Percentiles rank a stretch among this genome's conserved stretches.
Conservation (phyloP, 306 rosid species). For the Oxytropis ochrocephala region DNA sequence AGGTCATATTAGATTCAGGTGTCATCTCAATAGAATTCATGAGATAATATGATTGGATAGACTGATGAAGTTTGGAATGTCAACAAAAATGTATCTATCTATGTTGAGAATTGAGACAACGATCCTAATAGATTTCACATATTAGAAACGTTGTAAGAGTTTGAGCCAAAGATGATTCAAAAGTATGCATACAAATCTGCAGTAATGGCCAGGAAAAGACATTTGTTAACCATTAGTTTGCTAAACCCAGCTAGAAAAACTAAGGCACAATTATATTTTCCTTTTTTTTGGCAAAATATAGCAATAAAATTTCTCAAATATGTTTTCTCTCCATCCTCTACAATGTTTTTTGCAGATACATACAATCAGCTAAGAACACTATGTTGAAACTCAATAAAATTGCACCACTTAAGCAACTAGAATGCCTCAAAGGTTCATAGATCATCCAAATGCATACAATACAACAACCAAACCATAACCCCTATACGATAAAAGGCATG, state of each 20-base stretch:
- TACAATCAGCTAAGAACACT: background rate
- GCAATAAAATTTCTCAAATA: background rate
- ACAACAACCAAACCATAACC: background rate
- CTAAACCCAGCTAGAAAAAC: background rate
- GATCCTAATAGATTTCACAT: background rate
- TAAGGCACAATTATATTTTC: background rate
- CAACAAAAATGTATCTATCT: background rate
- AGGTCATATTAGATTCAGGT: background rate
- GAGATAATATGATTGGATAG: background rate
- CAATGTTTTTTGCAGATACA: conserved; percentile 4
- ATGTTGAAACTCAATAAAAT: conserved; percentile 2
- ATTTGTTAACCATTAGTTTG: background rate
- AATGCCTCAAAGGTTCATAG: background rate
- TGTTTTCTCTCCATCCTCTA: background rate
- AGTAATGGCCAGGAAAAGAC: background rate
- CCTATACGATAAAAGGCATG: background rate
- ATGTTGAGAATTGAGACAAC: background rate
- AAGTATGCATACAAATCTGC: conserved; percentile 1
- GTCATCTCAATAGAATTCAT: background rate
- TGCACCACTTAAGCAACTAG: background rate
- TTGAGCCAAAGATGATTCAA: background rate
- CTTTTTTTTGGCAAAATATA: background rate
- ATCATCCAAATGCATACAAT: conserved; percentile 3
- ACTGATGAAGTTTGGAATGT: background rate
- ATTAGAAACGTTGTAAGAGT: background rate